Percentiles rank a stretch among this genome's conserved stretches.
Evolutionary conservation across 2,329 filamentous ascomycete genomes (phyloP).

Genomic region (Trichoderma semiorbis): DNA sequence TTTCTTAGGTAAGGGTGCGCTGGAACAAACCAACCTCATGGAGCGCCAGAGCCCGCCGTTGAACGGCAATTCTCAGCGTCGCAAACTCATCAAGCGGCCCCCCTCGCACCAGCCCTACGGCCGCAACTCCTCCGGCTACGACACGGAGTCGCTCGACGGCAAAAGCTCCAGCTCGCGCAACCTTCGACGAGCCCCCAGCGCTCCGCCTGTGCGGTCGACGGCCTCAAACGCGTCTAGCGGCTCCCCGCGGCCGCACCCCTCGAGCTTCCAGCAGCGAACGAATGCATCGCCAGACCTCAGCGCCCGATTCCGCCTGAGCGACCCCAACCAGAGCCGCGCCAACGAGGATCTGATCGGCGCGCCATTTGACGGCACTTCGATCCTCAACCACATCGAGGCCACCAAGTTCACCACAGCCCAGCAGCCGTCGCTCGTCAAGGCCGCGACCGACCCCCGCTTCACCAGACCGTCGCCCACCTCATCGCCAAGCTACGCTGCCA

Average conservation of each 20-base stretch:
- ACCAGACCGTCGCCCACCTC: constrained; percentile 57
- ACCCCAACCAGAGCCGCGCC: constrained; percentile 26
- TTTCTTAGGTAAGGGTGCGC: constrained; percentile 26
- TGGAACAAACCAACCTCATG: constrained; percentile 38
- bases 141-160: constrained; percentile 54
- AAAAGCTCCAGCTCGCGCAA: constrained; percentile 55
- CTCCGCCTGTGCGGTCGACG: constrained; percentile 49
- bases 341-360: constrained; percentile 60
- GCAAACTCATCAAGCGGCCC: constrained; percentile 62
- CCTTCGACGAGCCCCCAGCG: constrained; percentile 58
- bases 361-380: constrained; percentile 61
- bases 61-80: constrained; percentile 52
- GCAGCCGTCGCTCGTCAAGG: constrained; percentile 37
- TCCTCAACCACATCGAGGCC: constrained; percentile 44
- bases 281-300: constrained; percentile 46
- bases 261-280: constrained; percentile 21
- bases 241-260: constrained; percentile 21
- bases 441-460: constrained; percentile 52
- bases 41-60: constrained; percentile 43
- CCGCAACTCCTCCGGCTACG: constrained; percentile 48
- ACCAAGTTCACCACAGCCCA: constrained; percentile 24
- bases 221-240: constrained; percentile 49
- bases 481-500: constrained; percentile 52
- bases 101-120: constrained; percentile 48
- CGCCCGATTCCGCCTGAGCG: constrained; percentile 29